Conservation (phyloP, 768 basidiomycete species). For the Pleurotus eryngii region DNA sequence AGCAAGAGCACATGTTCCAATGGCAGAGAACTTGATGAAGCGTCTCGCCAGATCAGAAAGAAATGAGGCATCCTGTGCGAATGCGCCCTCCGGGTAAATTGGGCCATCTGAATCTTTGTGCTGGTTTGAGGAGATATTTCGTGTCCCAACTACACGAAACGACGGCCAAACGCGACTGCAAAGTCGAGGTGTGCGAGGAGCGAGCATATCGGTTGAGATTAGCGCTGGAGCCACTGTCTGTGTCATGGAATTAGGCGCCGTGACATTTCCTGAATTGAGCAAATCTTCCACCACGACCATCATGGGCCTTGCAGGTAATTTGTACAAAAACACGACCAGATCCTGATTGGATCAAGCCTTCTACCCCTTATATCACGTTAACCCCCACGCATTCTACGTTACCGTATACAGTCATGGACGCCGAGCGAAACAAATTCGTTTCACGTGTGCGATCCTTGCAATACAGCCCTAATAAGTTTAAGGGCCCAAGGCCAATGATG, state of each 20-base stretch:
- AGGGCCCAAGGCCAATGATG: slow-evolving; percentile 1
- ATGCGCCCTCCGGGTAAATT: slow-evolving; percentile 21
- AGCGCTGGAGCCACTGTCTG: background rate
- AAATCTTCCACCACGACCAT: background rate
- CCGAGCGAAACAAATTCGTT: slow-evolving; percentile 2
- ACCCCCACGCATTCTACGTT: slow-evolving; percentile 1
- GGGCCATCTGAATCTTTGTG: background rate
- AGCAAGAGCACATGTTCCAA: slow-evolving; percentile 41
- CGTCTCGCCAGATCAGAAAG: slow-evolving; percentile 43
- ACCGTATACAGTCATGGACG: background rate
- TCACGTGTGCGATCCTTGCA: slow-evolving; percentile 4
- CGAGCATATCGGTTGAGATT: background rate
- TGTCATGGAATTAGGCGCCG: background rate
- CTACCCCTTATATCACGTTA: background rate
- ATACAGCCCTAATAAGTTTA: slow-evolving; percentile 1
- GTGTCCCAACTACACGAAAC: background rate
- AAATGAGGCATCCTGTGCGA: slow-evolving; percentile 29
- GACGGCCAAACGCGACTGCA: background rate
- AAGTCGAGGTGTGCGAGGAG: background rate
- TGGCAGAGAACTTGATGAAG: slow-evolving; percentile 45
- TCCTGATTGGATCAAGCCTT: background rate
- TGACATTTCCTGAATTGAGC: background rate
- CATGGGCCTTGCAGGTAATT: background rate
- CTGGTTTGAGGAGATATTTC: background rate
- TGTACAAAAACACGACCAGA: background rate